These are phyloP conservation scores for Orbilia blumenaviensis DNA, from an alignment of 2,329 filamentous ascomycete genomes.

Conservation along the genomic window DNA sequence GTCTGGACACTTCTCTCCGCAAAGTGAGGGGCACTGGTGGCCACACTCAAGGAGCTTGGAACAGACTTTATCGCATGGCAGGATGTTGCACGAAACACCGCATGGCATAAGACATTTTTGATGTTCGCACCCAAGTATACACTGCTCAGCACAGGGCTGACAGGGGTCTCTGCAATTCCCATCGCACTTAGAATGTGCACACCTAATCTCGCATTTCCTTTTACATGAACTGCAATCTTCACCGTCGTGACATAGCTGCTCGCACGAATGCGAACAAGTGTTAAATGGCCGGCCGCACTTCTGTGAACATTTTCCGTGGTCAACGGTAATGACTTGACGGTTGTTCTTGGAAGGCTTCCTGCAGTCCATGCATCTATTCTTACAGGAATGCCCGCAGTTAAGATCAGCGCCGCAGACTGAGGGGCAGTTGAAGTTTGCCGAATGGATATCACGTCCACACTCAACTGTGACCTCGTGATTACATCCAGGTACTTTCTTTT, in stretches of 20 bases:
- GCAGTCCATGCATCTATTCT: constrained; percentile 65
- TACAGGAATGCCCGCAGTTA: constrained; percentile 70
- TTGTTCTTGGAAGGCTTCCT: constrained; percentile 57
- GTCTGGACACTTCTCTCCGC: constrained; percentile 71
- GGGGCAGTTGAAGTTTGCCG: constrained; percentile 64
- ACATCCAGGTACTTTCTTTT: constrained; percentile 67
- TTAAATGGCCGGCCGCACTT: constrained; percentile 66
- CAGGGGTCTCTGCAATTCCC: constrained; percentile 70
- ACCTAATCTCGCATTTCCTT: constrained; percentile 67
- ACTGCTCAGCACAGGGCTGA: constrained; percentile 69
- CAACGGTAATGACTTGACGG: constrained; percentile 58
- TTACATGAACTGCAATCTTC: constrained; percentile 65
- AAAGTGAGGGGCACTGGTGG: constrained; percentile 73
- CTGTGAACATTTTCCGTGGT: constrained; percentile 66
- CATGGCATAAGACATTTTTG: constrained; percentile 65
- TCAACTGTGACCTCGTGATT: constrained; percentile 65
- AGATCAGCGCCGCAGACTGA: constrained; percentile 64
- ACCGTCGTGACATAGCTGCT: constrained; percentile 66
- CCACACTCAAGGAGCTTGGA: constrained; percentile 67
- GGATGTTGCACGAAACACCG: constrained; percentile 72
- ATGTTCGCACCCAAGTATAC: constrained; percentile 69
- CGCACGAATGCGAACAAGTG: constrained; percentile 69
- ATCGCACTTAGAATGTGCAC: constrained; percentile 68
- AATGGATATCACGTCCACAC: constrained; percentile 66
- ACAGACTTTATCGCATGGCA: constrained; percentile 73